phyloP scores from a whole-genome alignment of 2,329 filamentous ascomycete genomes.

The Fusarium papillatum region DNA sequence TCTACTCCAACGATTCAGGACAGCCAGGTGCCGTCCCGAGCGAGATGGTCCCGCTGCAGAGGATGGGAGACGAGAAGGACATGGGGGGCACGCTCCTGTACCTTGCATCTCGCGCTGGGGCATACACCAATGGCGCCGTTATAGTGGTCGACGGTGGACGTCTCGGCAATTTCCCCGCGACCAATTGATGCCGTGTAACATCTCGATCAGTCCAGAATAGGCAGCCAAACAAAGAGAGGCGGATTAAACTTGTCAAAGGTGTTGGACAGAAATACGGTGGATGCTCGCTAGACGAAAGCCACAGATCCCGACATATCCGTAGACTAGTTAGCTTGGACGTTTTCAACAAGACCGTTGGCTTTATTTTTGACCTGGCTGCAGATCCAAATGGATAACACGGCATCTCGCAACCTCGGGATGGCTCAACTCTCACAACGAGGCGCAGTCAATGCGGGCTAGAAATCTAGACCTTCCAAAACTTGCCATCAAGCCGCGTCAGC shows the following conservation, averaged over 20 bases:
- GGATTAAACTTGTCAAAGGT: background rate
- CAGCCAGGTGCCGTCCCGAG: constrained; percentile 20
- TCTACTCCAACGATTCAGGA: constrained; percentile 22
- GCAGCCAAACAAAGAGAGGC: background rate
- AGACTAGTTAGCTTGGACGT: background rate
- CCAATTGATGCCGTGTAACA: constrained; percentile 11
- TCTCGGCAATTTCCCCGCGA: constrained; percentile 28
- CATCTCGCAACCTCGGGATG: background rate
- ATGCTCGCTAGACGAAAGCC: background rate
- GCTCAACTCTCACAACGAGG: background rate
- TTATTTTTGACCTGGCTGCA: background rate
- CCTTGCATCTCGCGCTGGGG: constrained; percentile 33
- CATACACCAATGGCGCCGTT: constrained; percentile 32
- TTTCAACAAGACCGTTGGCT: background rate
- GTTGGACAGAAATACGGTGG: background rate
- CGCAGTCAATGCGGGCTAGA: constrained; percentile 1
- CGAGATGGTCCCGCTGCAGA: constrained; percentile 21
- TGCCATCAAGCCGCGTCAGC: background rate
- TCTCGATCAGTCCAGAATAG: background rate
- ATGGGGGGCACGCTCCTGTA: constrained; percentile 34
- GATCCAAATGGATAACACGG: background rate
- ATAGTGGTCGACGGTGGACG: constrained; percentile 35
- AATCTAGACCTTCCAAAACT: background rate
- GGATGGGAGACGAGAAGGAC: constrained; percentile 35
- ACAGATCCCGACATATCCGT: background rate